phyloP scores from a whole-genome alignment of 108 stramenopile species.

The Aurantiochytrium sp. region DNA sequence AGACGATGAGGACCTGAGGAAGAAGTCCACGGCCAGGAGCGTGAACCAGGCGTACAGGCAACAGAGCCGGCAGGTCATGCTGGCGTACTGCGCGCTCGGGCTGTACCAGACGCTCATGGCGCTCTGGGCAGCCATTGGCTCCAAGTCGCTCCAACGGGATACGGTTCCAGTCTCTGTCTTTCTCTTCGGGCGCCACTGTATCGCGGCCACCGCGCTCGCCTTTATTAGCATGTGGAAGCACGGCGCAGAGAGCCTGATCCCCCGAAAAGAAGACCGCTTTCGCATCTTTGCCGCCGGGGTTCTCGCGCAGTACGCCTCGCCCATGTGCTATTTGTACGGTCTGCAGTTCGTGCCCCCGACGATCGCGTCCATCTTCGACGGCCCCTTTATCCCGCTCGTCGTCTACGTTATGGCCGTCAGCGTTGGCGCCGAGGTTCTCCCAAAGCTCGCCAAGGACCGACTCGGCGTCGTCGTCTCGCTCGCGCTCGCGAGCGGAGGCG shows the following conservation, averaged over 20 bases:
- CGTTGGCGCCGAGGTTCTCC: slow-evolving; percentile 7
- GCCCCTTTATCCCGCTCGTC: neutral
- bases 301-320: slow-evolving; percentile 19
- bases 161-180: neutral
- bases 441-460: neutral
- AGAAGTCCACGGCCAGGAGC: neutral
- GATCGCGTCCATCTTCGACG: slow-evolving; percentile 5
- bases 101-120: slow-evolving; percentile 20
- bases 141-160: neutral
- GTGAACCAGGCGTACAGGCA: neutral
- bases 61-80: neutral
- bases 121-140: slow-evolving; percentile 18
- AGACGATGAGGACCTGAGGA: neutral
- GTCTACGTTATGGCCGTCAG: neutral
- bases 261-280: neutral
- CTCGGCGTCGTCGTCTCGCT: neutral
- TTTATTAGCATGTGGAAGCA: neutral
- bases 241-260: neutral
- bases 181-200: neutral
- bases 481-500: neutral
- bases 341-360: slow-evolving; percentile 8
- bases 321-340: slow-evolving; percentile 9
- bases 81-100: neutral
- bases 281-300: neutral
- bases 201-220: neutral